These are phyloP conservation scores for Neodidymelliopsis sp. DNA, from an alignment of 2,329 filamentous ascomycete species.

Conservation along the genomic window DNA sequence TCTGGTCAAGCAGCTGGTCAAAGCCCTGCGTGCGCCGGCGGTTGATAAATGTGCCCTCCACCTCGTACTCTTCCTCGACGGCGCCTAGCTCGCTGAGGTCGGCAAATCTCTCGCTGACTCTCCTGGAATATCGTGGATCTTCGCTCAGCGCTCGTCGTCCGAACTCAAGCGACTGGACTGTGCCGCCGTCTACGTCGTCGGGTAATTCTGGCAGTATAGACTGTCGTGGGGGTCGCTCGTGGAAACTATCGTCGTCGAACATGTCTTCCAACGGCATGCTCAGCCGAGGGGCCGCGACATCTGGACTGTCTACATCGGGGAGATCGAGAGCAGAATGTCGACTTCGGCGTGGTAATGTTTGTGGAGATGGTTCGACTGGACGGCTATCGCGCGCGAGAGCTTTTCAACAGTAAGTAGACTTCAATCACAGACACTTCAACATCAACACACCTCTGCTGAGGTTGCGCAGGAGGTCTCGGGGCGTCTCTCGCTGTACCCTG, in stretches of 20 bases:
- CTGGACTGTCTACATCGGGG: conserved; percentile 56
- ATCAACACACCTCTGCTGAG: conserved; percentile 57
- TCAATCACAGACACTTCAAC: background rate
- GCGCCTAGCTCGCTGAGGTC: conserved; percentile 52
- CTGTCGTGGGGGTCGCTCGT: conserved; percentile 49
- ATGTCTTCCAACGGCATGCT: conserved; percentile 53
- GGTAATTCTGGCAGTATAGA: conserved; percentile 47
- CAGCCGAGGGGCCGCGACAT: conserved; percentile 50
- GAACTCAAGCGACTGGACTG: conserved; percentile 60
- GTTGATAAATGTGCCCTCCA: conserved; percentile 54
- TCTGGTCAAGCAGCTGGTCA: conserved; percentile 50
- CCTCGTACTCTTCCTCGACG: conserved; percentile 46
- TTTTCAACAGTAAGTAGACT: conserved; percentile 29
- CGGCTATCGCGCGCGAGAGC: conserved; percentile 59
- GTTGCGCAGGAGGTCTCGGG: conserved; percentile 61
- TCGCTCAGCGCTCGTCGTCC: conserved; percentile 50
- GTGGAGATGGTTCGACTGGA: conserved; percentile 57
- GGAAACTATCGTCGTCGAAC: conserved; percentile 53
- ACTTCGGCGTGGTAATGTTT: conserved; percentile 37
- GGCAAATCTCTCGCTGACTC: conserved; percentile 61
- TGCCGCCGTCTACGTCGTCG: conserved; percentile 50
- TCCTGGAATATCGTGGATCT: conserved; percentile 52
- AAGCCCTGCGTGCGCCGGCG: conserved; percentile 27
- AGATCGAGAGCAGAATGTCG: conserved; percentile 50
- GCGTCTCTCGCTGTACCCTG: conserved; percentile 61